Evolutionary conservation across 2,329 filamentous ascomycete species (phyloP).

Genomic region (Claviceps cyperi): DNA sequence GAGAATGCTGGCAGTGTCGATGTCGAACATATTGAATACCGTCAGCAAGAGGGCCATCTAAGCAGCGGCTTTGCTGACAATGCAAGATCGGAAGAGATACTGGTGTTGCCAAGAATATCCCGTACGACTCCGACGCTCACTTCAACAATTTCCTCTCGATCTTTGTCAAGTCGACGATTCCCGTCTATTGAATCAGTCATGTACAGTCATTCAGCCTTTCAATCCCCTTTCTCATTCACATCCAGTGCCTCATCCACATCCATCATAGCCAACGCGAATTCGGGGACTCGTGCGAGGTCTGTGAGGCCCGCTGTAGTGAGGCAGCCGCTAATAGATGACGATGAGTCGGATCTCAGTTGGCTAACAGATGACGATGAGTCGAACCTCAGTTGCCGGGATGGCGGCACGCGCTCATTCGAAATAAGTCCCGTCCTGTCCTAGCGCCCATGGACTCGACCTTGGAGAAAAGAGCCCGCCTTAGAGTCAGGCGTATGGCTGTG

Average conservation of each 20-base stretch:
- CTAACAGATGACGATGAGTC: not conserved
- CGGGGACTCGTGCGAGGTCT: too few species aligned
- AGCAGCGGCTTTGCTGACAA: not conserved
- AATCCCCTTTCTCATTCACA: too few species aligned
- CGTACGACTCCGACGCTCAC: not conserved
- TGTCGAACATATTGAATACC: not conserved
- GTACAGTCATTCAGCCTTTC: not conserved
- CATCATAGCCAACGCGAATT: too few species aligned
- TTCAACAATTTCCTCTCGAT: not conserved
- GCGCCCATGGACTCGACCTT: slow-evolving; percentile 1
- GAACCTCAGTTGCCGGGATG: not conserved
- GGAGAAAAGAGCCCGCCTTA: not conserved
- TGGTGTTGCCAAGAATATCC: not conserved
- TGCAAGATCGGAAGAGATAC: not conserved
- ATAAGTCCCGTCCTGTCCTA: not conserved
- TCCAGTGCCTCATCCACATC: too few species aligned
- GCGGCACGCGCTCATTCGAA: not conserved
- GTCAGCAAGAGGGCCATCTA: not conserved
- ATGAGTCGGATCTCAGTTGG: not conserved
- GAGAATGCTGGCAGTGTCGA: not conserved
- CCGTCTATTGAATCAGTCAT: not conserved
- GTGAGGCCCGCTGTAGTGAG: not conserved
- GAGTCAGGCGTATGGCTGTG: slow-evolving; percentile 10
- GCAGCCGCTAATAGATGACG: not conserved
- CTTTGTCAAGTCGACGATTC: not conserved